Percentiles rank a stretch among this genome's conserved stretches.
phyloP scores from a whole-genome alignment of 768 basidiomycete species.

The Xerocomus spinulosus region DNA sequence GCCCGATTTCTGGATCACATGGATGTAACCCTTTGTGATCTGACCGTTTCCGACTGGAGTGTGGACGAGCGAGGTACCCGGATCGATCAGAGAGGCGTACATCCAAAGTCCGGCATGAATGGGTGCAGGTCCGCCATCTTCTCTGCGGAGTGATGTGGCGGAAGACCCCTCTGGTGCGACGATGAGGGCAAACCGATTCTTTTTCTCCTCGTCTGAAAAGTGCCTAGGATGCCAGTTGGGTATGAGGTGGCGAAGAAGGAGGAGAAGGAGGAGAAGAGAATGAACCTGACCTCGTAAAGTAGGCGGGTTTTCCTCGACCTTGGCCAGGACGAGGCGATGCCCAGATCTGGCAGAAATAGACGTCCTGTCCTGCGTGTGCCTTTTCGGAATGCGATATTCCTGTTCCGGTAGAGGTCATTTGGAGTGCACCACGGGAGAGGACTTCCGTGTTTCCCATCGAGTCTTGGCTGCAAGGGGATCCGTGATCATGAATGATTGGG shows the following conservation, averaged over 20 bases:
- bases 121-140: slow-evolving; percentile 77
- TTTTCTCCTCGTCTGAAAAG: slow-evolving; percentile 80
- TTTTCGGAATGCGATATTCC: slow-evolving; percentile 84
- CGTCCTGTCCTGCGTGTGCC: slow-evolving; percentile 43
- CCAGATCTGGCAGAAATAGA: slow-evolving; percentile 73
- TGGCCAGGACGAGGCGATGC: slow-evolving; percentile 39
- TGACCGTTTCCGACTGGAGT: slow-evolving; percentile 37
- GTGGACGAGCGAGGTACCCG: slow-evolving; percentile 50
- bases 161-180: slow-evolving; percentile 67
- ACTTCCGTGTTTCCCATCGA: slow-evolving; percentile 90
- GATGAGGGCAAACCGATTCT: slow-evolving; percentile 61
- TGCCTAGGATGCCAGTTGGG: slow-evolving; percentile 35
- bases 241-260: background rate
- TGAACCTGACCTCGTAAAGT: slow-evolving; percentile 66
- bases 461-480: slow-evolving; percentile 56
- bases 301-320: slow-evolving; percentile 50
- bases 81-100: slow-evolving; percentile 70
- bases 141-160: slow-evolving; percentile 58
- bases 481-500: too few species aligned
- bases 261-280: background rate
- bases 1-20: slow-evolving; percentile 81
- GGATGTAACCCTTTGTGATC: slow-evolving; percentile 60
- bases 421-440: slow-evolving; percentile 82
- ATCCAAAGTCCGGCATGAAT: slow-evolving; percentile 65
- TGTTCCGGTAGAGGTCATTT: slow-evolving; percentile 88